Base-by-base conservation (phyloP, 345 rosid species). In the Pugionium dolabratum region DNA sequence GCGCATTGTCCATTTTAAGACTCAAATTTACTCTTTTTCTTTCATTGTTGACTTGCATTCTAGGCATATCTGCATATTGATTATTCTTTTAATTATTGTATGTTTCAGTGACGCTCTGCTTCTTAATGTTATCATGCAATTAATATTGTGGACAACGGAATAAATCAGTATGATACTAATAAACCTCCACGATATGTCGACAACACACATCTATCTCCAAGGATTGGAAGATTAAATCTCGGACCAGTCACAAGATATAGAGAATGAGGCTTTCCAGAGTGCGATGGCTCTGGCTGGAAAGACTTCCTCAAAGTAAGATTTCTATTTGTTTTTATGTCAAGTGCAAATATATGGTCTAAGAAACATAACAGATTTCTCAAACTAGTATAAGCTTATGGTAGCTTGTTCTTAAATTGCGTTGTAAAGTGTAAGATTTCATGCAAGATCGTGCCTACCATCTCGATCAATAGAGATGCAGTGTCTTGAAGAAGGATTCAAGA, bases 201-300 rank as follows among this genome's bases (percentile, higher is more conserved):
- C 69, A 90, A 81, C 71, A 94, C 96, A 44, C 81, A 85, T 70
- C 75, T 88, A 66, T 90, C 97, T 68, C 74, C 95, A 6, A 84
- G 99, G 75, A 86, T 88, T 26, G 99, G 99, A 62, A 85, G 79
- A 74, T 76, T 90, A 28, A 94, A 90, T 73, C 85, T 84, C 56
- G 99, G 88, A 90, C 78, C 99, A 88, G 75, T 90, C 99, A 43
- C 46, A 86, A 9, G 91, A 85, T 79, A 88, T 79, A 74, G 99
- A 94, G 85, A 86, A 90, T 57, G 88, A 83, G 69, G 95, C 95
- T 46, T 94, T 90, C 70, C 83, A 79, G 49, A 72, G 30, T 75
- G 96, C 93, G 71, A 84, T 94, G 97, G 80, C 77, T 50, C 70
- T 90, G 25, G 86, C 91, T 62, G 99, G 96, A 34, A 79, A 58